These are phyloP conservation scores for Phytophthora rubi DNA, from an alignment of 352 stramenopile species.

Conservation along the genomic window DNA sequence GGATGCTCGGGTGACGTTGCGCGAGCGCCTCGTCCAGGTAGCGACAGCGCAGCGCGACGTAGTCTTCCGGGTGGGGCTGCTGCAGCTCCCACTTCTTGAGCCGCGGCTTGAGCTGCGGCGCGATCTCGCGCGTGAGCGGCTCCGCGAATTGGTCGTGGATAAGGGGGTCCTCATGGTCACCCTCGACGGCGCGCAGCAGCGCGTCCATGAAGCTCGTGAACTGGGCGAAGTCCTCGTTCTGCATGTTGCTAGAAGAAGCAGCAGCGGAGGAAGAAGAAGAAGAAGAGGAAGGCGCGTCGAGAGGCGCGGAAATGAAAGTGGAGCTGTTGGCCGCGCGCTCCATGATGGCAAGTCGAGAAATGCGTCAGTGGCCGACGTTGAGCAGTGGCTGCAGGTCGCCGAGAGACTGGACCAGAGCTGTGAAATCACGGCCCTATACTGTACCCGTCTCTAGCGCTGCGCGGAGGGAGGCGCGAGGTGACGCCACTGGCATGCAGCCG, in stretches of 20 bases:
- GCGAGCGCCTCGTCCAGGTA: constrained; percentile 61
- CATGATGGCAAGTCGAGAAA: constrained; percentile 30
- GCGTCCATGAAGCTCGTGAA: constrained; percentile 56
- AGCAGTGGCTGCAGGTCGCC: background rate
- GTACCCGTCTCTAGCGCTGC: constrained; percentile 31
- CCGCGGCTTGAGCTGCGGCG: constrained; percentile 30
- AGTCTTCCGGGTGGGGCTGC: constrained; percentile 34
- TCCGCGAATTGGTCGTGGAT: constrained; percentile 56
- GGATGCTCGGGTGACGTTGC: constrained; percentile 42
- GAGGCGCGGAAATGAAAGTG: constrained; percentile 23
- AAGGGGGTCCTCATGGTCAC: constrained; percentile 40
- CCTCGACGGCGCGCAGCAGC: constrained; percentile 47
- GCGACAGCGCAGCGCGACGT: constrained; percentile 47
- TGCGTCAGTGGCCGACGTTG: constrained; percentile 16
- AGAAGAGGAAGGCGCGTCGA: constrained; percentile 12
- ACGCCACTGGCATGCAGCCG: constrained; percentile 33
- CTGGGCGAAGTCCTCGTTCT: constrained; percentile 44
- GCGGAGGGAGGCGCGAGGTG: constrained; percentile 29
- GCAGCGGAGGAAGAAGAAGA: no score
- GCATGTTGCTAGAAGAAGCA: constrained; percentile 21
- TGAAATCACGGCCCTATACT: no score
- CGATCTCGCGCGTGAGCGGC: constrained; percentile 40
- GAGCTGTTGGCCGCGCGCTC: constrained; percentile 21
- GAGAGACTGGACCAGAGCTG: constrained; percentile 18
- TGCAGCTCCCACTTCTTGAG: constrained; percentile 31